Base-by-base conservation (phyloP, 1,284 basidiomycete genomes). In the Trichosporon ovoides region DNA sequence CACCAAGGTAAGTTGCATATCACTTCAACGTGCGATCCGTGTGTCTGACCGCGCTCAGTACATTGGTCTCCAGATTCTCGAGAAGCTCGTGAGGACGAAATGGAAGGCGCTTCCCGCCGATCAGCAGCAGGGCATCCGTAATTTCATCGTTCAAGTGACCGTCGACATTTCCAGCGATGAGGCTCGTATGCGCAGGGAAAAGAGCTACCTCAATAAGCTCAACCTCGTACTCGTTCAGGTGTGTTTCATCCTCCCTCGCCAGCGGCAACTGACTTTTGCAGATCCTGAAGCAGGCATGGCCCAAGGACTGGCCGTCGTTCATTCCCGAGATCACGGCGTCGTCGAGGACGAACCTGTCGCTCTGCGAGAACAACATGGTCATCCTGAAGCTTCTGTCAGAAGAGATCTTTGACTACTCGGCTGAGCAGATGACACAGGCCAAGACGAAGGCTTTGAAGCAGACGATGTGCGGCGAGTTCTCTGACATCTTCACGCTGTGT, bases 281-380 rank as follows among this genome's bases (percentile, higher is more conserved):
- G 91, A 97, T 99, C 63, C 82, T 99, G 67, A 99, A 98, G 80
- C 96, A 98, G 81, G 96, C 98, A 75, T 99, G 96, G 96, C 96
- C 95, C 19, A 92, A 98, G 76, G 94, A 97, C 72, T 99, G 96
- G 96, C 94, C 95, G 24, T 89, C 85, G 13, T 98, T 98, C 81
- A 98, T 98, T 72, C 87, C 92, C 9, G 96, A 98, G 65, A 91
- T 98, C 57, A 93, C 98, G 60, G 88, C 94, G 64, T 97, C 95
- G 9, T 98, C 94, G 56, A 94, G 95, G 77, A 91, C 91, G 40
- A 98, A 94, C 73, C 84, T 98, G 37, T 88, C 91, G 2, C 84
- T 98, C 31, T 98, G 96, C 83, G 96, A 98, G 79, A 98, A 99
- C 83, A 98, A 99, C 81, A 99, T 99, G 96, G 85, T 93, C 75